These are phyloP conservation scores for Trichoderma koningiopsis DNA, from an alignment of 2,329 filamentous ascomycete species.

Conservation along the genomic window DNA sequence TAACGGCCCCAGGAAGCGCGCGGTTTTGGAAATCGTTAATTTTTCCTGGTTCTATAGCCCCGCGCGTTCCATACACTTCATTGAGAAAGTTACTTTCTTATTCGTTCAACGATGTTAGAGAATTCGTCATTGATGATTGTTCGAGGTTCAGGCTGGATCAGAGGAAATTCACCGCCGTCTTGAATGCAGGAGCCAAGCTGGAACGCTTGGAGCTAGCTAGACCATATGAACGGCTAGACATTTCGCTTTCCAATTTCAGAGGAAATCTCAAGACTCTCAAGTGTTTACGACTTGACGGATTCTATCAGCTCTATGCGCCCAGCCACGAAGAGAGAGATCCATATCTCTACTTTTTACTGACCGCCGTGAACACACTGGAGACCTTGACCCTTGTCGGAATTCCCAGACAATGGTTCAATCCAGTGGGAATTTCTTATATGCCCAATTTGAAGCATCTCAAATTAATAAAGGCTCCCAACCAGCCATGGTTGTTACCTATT, in stretches of 20 bases:
- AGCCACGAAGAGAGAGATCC: neutral
- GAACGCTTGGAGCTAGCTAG: constrained; percentile 27
- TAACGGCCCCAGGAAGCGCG: constrained; percentile 36
- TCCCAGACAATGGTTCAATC: constrained; percentile 29
- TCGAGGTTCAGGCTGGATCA: constrained; percentile 10
- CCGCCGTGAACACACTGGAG: constrained; percentile 32
- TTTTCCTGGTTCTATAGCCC: constrained; percentile 32
- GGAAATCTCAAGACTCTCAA: constrained; percentile 8
- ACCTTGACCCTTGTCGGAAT: constrained; percentile 32
- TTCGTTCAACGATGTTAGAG: constrained; percentile 35
- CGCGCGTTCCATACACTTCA: constrained; percentile 32
- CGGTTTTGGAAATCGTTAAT: constrained; percentile 39
- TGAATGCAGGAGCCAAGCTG: constrained; percentile 28
- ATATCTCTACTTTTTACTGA: constrained; percentile 27
- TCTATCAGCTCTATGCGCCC: constrained; percentile 18
- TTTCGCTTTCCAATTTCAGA: constrained; percentile 20
- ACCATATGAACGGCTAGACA: constrained; percentile 27
- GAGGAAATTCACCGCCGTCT: constrained; percentile 23
- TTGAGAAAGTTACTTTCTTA: constrained; percentile 38
- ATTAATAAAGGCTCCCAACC: neutral
- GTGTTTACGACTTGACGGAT: constrained; percentile 31
- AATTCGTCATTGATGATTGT: constrained; percentile 24
- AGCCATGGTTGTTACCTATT: neutral
- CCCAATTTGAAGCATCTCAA: constrained; percentile 36
- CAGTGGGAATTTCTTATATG: constrained; percentile 29